phyloP scores from a whole-genome alignment of 345 rosid species.

The Sonneratia alba region DNA sequence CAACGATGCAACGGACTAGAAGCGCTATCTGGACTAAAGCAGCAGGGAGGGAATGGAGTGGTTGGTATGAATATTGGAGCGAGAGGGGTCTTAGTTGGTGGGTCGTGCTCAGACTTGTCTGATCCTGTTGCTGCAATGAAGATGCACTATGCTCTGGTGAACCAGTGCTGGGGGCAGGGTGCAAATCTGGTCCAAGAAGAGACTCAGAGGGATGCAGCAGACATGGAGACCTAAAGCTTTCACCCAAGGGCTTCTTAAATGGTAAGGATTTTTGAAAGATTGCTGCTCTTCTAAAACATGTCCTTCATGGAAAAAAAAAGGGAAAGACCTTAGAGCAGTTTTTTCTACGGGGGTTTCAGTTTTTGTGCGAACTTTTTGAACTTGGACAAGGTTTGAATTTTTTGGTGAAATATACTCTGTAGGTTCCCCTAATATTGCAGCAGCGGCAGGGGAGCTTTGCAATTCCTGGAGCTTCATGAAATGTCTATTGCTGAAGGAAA shows the following conservation, averaged over 20 bases:
- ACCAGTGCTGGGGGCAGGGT: constrained; percentile 25
- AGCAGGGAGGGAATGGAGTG: constrained; percentile 39
- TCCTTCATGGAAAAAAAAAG: too few relatives aligned
- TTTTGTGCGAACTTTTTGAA: not conserved
- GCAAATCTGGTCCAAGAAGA: not conserved
- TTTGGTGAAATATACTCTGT: not conserved
- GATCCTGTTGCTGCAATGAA: constrained; percentile 60
- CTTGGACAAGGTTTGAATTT: not conserved
- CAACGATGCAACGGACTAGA: constrained; percentile 40
- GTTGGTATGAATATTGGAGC: constrained; percentile 41
- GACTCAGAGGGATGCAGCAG: not conserved
- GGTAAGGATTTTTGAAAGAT: not conserved
- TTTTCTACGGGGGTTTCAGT: not conserved
- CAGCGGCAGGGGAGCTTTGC: too few relatives aligned
- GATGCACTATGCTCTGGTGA: constrained; percentile 38
- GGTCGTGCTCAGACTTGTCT: constrained; percentile 30
- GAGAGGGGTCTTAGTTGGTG: constrained; percentile 27
- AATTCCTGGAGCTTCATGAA: too few relatives aligned
- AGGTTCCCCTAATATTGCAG: too few relatives aligned
- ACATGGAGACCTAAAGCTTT: not conserved
- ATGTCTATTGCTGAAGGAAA: too few relatives aligned
- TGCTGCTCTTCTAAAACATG: not conserved
- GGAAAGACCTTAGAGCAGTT: not conserved
- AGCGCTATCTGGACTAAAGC: constrained; percentile 21
- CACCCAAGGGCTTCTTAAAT: not conserved